These are phyloP conservation scores for Rutstroemia sp. DNA, from an alignment of 2,329 filamentous ascomycete species.

Conservation along the genomic window DNA sequence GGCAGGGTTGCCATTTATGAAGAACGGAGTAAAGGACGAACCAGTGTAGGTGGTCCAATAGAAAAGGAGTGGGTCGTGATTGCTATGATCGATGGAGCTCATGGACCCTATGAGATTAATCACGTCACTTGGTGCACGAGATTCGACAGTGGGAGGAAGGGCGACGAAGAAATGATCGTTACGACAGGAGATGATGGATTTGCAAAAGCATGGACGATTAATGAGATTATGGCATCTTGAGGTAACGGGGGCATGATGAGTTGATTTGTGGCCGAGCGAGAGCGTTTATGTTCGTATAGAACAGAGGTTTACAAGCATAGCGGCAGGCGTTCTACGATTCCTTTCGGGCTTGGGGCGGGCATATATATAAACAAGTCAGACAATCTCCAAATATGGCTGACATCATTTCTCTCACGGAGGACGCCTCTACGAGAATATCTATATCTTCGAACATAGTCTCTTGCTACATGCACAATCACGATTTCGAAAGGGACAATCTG, in stretches of 20 bases:
- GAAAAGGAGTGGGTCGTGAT: constrained; percentile 63
- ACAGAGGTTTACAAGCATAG: constrained; percentile 2
- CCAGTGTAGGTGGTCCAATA: constrained; percentile 21
- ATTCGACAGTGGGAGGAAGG: constrained; percentile 55
- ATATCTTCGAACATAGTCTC: too few relatives aligned
- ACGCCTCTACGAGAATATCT: too few relatives aligned
- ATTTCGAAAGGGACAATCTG: too few relatives aligned
- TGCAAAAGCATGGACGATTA: constrained; percentile 72
- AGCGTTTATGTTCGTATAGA: neutral
- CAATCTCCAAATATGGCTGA: too few relatives aligned
- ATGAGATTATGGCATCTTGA: constrained; percentile 13
- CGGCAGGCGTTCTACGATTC: constrained; percentile 2
- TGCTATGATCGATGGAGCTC: constrained; percentile 62
- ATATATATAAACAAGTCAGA: neutral
- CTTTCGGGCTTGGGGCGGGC: neutral
- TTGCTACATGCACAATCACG: too few relatives aligned
- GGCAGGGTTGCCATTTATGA: constrained; percentile 73
- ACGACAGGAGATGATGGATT: constrained; percentile 90
- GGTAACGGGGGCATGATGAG: neutral
- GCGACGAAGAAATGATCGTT: constrained; percentile 76
- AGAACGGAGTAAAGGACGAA: constrained; percentile 39
- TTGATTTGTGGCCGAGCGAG: neutral
- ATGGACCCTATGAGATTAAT: constrained; percentile 92
- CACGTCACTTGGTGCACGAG: constrained; percentile 82
- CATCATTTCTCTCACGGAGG: too few relatives aligned